Evolutionary conservation across 2,329 filamentous ascomycete genomes (phyloP), one percentile per base, ranked within the genome.

Genomic region (Botrytis medusae): DNA sequence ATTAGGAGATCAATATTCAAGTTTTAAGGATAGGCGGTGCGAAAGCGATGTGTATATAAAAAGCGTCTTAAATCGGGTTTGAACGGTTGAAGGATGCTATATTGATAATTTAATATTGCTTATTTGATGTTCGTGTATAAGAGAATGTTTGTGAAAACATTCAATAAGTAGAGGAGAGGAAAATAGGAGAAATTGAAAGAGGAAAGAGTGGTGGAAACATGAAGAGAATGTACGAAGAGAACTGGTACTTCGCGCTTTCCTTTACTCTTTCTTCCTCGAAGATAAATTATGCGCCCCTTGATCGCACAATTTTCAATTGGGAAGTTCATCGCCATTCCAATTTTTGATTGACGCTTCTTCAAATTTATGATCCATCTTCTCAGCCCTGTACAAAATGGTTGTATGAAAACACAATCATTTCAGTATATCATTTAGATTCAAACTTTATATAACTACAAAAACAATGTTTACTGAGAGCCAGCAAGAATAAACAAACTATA

Each of bases 321-420:
- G 1, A 8, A 18, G 1, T 18, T 4, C 51, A 29, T 16, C 25
- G 16, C n/a, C 8, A 2, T 9, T 29, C 12, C 0, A 7, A 1
- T 3, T 57, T 7, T 18, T 8, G 14, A 18, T 57, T 8, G n/a
- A 9, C 25, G 8, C 16, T 29, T 18, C 7, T 51, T 10, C 2
- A 16, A 4, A 57, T 29, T 16, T 9, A 2, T 54, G 14, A 9
- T 18, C 5, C 1, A 9, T 18, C 2, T 29, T 54, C n/a, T 18
- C n/a, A 18, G 1, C 14, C n/a, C n/a, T 18, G 12, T n/a, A n/a
- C 2, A 7, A 14, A 14, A 14, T 14, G n/a, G 48, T 51, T 6
- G 10, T 25, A 14, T 5, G 9, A 2, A 14, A 25, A n/a, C 0
- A n/a, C 25, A 51, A 5, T 0, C 1, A 6, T 51, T 7, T n/a